These are phyloP conservation scores for Amanita rubescens DNA, from an alignment of 768 basidiomycete species.

Conservation along the genomic window DNA sequence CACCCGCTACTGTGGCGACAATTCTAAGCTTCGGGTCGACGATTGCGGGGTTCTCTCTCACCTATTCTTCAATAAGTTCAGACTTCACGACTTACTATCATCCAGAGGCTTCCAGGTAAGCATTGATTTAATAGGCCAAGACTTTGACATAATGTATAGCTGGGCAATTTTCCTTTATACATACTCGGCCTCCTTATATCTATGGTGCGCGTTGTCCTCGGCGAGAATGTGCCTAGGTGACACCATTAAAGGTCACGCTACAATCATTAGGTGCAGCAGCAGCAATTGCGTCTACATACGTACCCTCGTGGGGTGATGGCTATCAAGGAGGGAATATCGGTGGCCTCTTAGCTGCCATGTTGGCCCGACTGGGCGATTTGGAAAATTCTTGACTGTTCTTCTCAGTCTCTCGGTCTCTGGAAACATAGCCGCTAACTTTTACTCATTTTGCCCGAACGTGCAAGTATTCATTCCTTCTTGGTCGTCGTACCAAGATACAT, in stretches of 20 bases:
- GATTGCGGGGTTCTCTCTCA: conserved; percentile 67
- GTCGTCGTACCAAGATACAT: conserved; percentile 65
- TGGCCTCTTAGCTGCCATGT: conserved; percentile 64
- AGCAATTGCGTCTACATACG: conserved; percentile 42
- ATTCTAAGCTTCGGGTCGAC: conserved; percentile 64
- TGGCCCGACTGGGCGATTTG: conserved; percentile 65
- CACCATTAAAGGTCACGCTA: no score
- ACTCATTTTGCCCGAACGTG: conserved; percentile 68
- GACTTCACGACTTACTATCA: conserved; percentile 73
- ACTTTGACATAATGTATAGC: conserved; percentile 24
- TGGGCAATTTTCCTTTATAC: conserved; percentile 60
- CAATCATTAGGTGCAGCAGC: conserved; percentile 57
- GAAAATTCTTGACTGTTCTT: conserved; percentile 74
- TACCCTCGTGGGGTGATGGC: conserved; percentile 55
- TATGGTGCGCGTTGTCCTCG: no score
- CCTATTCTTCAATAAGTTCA: conserved; percentile 52
- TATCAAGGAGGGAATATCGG: conserved; percentile 57
- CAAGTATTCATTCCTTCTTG: conserved; percentile 61
- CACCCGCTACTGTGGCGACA: conserved; percentile 44
- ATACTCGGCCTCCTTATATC: conserved; percentile 65
- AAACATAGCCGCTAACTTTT: conserved; percentile 79
- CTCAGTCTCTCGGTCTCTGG: conserved; percentile 76
- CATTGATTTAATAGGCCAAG: not conserved
- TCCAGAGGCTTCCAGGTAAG: conserved; percentile 50
- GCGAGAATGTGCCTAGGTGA: no score